Evolutionary conservation across 108 stramenopile species (phyloP).

Genomic region (Nitzschia sp.): DNA sequence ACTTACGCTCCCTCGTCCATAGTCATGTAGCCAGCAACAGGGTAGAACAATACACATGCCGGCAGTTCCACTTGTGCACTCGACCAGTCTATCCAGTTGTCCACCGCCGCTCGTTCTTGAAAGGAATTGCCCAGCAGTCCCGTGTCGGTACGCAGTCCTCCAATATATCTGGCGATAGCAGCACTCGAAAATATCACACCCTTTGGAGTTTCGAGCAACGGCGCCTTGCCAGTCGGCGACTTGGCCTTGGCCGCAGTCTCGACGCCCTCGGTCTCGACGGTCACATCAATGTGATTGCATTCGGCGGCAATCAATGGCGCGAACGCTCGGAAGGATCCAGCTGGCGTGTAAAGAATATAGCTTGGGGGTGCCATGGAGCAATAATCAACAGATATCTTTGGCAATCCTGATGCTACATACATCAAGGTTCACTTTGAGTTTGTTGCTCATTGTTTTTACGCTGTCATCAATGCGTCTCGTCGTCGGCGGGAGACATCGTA

Average conservation of each 20-base stretch:
- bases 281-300: conserved; percentile 75
- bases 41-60: conserved; percentile 87
- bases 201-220: conserved; percentile 76
- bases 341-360: conserved; percentile 55
- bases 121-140: conserved; percentile 76
- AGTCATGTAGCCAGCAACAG: conserved; percentile 87
- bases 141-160: conserved; percentile 72
- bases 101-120: conserved; percentile 60
- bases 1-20: conserved; percentile 54
- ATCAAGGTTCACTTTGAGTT: no score
- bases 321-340: conserved; percentile 92
- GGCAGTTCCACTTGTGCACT: conserved; percentile 91
- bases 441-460: no score
- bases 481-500: no score
- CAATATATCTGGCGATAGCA: conserved; percentile 89
- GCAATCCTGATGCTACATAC: no score
- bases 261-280: conserved; percentile 64
- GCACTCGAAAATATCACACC: conserved; percentile 79
- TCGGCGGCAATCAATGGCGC: conserved; percentile 92
- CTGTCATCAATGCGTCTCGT: no score
- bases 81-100: conserved; percentile 89
- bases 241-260: conserved; percentile 54
- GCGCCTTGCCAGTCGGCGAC: conserved; percentile 89
- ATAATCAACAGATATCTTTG: not conserved
- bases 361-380: conserved; percentile 23